These are phyloP conservation scores for Gaertneriomyces semiglobifer DNA, from an alignment of 192 early-diverging fungal genomes.

Conservation along the genomic window DNA sequence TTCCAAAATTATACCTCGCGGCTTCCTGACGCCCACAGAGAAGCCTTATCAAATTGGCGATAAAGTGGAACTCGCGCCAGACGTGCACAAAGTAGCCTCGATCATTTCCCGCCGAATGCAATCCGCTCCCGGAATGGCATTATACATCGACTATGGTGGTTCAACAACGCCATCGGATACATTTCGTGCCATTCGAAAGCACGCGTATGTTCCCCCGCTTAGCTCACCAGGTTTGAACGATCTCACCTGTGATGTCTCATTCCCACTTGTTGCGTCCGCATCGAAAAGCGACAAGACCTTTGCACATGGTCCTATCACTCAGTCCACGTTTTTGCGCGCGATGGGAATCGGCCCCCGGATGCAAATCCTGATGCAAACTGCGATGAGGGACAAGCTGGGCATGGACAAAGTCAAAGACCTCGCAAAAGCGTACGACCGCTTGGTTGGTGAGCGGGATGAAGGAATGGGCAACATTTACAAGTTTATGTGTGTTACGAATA, in stretches of 20 bases:
- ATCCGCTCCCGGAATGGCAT: slow-evolving; percentile 61
- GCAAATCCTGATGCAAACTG: slow-evolving; percentile 19
- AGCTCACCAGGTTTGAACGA: slow-evolving; percentile 79
- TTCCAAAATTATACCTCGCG: neutral
- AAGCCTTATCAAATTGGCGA: slow-evolving; percentile 58
- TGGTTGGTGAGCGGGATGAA: slow-evolving; percentile 58
- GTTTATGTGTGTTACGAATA: slow-evolving; percentile 37
- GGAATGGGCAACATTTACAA: slow-evolving; percentile 89
- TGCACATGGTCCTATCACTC: slow-evolving; percentile 73
- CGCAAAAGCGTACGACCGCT: slow-evolving; percentile 66
- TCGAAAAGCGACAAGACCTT: slow-evolving; percentile 11
- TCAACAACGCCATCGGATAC: slow-evolving; percentile 33
- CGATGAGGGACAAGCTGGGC: slow-evolving; percentile 20
- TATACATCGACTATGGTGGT: slow-evolving; percentile 87
- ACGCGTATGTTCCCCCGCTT: slow-evolving; percentile 77
- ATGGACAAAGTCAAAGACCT: slow-evolving; percentile 55
- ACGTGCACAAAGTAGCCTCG: slow-evolving; percentile 61
- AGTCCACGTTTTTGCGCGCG: slow-evolving; percentile 65
- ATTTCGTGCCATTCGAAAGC: slow-evolving; percentile 65
- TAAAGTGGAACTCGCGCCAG: slow-evolving; percentile 80
- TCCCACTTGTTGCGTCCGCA: slow-evolving; percentile 34
- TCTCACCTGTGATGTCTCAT: slow-evolving; percentile 91
- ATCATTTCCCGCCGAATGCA: slow-evolving; percentile 70
- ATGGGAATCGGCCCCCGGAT: slow-evolving; percentile 70
- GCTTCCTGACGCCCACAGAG: too few relatives aligned